These are phyloP conservation scores for Ogataea pilisensis DNA, from an alignment of 805 yeast genomes.

Conservation along the genomic window DNA sequence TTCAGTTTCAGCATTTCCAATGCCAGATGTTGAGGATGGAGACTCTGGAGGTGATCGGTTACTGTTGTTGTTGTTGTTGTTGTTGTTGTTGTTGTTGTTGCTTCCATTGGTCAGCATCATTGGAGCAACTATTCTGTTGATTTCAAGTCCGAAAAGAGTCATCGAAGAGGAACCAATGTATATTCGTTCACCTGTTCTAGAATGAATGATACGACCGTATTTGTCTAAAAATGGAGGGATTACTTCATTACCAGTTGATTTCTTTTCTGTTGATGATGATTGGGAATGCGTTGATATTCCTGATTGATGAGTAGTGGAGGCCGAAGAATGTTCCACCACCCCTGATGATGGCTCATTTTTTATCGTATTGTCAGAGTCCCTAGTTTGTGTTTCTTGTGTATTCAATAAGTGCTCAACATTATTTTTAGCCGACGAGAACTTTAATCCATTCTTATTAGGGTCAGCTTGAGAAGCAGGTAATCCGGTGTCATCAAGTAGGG, in stretches of 20 bases:
- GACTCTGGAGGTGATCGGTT: constrained; percentile 13
- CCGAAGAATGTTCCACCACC: too few species aligned
- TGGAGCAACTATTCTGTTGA: constrained; percentile 45
- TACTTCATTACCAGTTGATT: constrained; percentile 39
- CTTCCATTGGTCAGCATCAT: constrained; percentile 12
- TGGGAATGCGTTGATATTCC: not conserved
- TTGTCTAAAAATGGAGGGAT: constrained; percentile 70
- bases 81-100: too few species aligned
- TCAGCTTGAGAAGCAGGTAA: too few species aligned
- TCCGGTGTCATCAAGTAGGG: too few species aligned
- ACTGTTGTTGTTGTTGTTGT: not conserved
- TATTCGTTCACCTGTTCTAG: constrained; percentile 70
- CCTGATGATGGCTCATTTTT: too few species aligned
- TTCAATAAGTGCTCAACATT: not conserved
- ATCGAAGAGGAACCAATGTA: constrained; percentile 81
- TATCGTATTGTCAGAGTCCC: not conserved
- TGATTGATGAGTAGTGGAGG: too few species aligned
- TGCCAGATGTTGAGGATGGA: constrained; percentile 1
- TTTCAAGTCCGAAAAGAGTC: constrained; percentile 77
- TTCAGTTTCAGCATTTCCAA: constrained; percentile 27
- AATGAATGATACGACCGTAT: constrained; percentile 66
- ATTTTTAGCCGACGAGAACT: not conserved
- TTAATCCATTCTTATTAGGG: too few species aligned
- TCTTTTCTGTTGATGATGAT: too few species aligned
- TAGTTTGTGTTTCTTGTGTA: not conserved